phyloP scores from a whole-genome alignment of 1,284 basidiomycete species.

The Phellinidium pouzarii region DNA sequence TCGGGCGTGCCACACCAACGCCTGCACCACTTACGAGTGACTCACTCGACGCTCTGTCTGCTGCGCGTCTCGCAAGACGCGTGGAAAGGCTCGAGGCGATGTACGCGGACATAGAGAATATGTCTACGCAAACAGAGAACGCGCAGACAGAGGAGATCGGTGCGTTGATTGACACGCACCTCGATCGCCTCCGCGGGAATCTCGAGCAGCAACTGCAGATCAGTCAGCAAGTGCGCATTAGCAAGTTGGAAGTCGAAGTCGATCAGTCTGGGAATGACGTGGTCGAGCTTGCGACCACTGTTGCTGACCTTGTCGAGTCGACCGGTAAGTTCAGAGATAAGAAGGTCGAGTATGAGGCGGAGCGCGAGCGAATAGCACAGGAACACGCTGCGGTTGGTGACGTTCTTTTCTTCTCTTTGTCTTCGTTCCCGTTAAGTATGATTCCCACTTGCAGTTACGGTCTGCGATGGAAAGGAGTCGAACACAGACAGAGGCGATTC shows the following conservation, averaged over 20 bases:
- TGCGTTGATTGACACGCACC: slow-evolving; percentile 30
- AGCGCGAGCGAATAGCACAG: neutral
- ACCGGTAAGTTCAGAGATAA: neutral
- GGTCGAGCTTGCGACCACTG: neutral
- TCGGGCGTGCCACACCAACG: neutral
- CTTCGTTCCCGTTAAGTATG: neutral
- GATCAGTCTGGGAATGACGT: neutral
- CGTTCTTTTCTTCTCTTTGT: neutral
- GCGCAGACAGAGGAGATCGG: slow-evolving; percentile 34
- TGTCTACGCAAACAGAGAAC: slow-evolving; percentile 33
- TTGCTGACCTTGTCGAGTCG: neutral
- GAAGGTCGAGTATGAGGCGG: neutral
- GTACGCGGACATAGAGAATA: slow-evolving; percentile 37
- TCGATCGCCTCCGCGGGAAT: slow-evolving; percentile 27
- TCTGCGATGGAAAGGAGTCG: neutral
- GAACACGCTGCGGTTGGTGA: neutral
- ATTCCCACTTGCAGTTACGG: neutral
- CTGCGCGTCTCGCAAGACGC: slow-evolving; percentile 35
- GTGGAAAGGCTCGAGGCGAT: slow-evolving; percentile 33
- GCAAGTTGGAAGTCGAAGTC: slow-evolving; percentile 26
- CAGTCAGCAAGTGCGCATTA: slow-evolving; percentile 31
- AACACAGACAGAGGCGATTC: neutral
- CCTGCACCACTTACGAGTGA: neutral
- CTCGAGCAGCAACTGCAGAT: neutral
- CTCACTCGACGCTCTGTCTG: slow-evolving; percentile 20